These are phyloP conservation scores for Rhodotorula taiwanensis DNA, from an alignment of 768 basidiomycete species.

Conservation along the genomic window DNA sequence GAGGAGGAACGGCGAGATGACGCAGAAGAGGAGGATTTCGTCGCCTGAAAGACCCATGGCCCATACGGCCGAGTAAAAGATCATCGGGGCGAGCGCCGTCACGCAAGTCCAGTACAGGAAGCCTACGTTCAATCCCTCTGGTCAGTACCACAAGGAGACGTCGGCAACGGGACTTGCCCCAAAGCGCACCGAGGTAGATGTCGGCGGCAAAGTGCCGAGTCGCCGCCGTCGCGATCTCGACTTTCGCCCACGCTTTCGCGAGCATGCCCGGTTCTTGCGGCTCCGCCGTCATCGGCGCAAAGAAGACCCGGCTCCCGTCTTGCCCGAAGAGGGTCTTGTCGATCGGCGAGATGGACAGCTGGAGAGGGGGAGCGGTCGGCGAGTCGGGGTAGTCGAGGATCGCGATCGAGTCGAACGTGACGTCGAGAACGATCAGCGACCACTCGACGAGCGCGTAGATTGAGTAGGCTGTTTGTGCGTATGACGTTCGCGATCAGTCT, in stretches of 20 bases:
- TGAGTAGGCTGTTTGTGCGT: slow-evolving; percentile 66
- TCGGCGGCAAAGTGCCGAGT: slow-evolving; percentile 32
- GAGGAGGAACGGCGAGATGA: slow-evolving; percentile 63
- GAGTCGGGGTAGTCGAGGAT: slow-evolving; percentile 53
- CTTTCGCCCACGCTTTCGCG: neutral
- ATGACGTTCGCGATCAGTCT: too few species aligned
- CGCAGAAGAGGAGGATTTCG: slow-evolving; percentile 65
- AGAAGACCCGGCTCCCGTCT: too few species aligned
- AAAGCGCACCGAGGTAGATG: slow-evolving; percentile 41
- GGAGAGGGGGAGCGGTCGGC: neutral
- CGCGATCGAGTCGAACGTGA: slow-evolving; percentile 64
- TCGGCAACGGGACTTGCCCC: too few species aligned
- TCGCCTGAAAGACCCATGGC: slow-evolving; percentile 75
- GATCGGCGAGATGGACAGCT: neutral
- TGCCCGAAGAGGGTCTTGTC: neutral
- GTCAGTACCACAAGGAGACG: too few species aligned
- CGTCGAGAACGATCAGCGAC: slow-evolving; percentile 66
- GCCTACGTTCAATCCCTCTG: too few species aligned
- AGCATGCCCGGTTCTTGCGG: neutral
- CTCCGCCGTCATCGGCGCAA: neutral
- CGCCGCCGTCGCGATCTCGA: neutral
- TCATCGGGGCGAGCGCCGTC: slow-evolving; percentile 23
- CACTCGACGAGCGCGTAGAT: slow-evolving; percentile 81
- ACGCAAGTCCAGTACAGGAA: slow-evolving; percentile 30
- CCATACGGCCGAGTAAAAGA: slow-evolving; percentile 55